phyloP scores from a whole-genome alignment of 1,284 basidiomycete genomes.

The Schizophyllum amplum region DNA sequence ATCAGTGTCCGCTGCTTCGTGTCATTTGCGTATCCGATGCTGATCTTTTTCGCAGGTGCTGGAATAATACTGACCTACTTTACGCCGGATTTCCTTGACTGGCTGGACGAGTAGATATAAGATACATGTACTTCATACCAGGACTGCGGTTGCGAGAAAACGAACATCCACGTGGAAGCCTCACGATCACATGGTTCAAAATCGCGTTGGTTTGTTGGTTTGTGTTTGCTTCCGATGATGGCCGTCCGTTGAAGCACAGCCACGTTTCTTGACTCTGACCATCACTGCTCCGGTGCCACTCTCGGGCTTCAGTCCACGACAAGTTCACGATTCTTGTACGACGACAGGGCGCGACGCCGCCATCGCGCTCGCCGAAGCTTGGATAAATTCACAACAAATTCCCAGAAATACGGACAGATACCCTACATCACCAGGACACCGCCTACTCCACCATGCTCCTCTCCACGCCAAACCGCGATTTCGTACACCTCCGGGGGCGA shows the following conservation, averaged over 20 bases:
- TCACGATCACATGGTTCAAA: neutral
- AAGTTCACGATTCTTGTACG: neutral
- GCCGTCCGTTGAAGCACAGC: neutral
- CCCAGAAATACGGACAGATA: neutral
- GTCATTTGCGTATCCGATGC: neutral
- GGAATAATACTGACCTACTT: slow-evolving; percentile 92
- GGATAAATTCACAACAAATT: neutral
- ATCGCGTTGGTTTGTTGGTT: neutral
- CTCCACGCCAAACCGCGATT: neutral
- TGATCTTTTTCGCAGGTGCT: slow-evolving; percentile 46
- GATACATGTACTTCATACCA: too few species aligned
- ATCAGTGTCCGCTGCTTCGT: neutral
- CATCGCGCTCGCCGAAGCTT: neutral
- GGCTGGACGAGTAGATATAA: slow-evolving; percentile 47
- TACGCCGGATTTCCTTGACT: slow-evolving; percentile 91
- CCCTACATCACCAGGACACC: neutral
- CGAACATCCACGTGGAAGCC: too few species aligned
- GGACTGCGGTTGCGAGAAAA: too few species aligned
- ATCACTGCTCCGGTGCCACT: neutral
- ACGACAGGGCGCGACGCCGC: neutral
- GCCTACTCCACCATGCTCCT: neutral
- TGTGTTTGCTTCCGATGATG: neutral
- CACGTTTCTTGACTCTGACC: neutral
- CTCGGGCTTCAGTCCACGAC: neutral
- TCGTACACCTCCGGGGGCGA: neutral